These are phyloP conservation scores for Bipolaris bicolor DNA, from an alignment of 2,329 filamentous ascomycete species.

Conservation along the genomic window DNA sequence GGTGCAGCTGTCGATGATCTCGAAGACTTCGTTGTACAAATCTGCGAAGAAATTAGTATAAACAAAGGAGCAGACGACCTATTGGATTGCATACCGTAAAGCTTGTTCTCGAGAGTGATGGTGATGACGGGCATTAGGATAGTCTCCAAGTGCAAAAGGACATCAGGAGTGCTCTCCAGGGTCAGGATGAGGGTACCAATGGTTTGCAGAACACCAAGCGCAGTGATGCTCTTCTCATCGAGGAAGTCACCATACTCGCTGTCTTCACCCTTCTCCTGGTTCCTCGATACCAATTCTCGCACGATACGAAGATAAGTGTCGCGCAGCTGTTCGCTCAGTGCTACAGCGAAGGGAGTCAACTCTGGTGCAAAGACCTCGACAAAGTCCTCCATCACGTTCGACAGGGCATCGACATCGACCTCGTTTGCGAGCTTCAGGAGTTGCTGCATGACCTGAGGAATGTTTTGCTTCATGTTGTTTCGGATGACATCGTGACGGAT, in stretches of 20 bases:
- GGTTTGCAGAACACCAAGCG: slow-evolving; percentile 92
- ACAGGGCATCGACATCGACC: slow-evolving; percentile 94
- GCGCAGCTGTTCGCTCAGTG: slow-evolving; percentile 90
- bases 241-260: slow-evolving; percentile 87
- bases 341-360: slow-evolving; percentile 94
- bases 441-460: slow-evolving; percentile 99
- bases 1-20: slow-evolving; percentile 99
- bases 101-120: slow-evolving; percentile 95
- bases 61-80: not conserved
- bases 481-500: slow-evolving; percentile 95
- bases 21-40: slow-evolving; percentile 96
- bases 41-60: slow-evolving; percentile 58
- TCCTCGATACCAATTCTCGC: slow-evolving; percentile 86
- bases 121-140: slow-evolving; percentile 97
- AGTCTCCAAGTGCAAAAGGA: slow-evolving; percentile 90
- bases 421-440: slow-evolving; percentile 96
- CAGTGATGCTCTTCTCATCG: slow-evolving; percentile 98
- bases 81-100: slow-evolving; percentile 69
- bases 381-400: slow-evolving; percentile 99
- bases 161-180: slow-evolving; percentile 94
- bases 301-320: slow-evolving; percentile 97
- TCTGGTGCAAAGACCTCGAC: slow-evolving; percentile 98
- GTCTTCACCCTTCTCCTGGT: slow-evolving; percentile 73
- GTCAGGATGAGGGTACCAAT: slow-evolving; percentile 97
- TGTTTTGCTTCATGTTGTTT: slow-evolving; percentile 94